Conservation (phyloP, 306 rosid species). For the Glycyrrhiza uralensis region DNA sequence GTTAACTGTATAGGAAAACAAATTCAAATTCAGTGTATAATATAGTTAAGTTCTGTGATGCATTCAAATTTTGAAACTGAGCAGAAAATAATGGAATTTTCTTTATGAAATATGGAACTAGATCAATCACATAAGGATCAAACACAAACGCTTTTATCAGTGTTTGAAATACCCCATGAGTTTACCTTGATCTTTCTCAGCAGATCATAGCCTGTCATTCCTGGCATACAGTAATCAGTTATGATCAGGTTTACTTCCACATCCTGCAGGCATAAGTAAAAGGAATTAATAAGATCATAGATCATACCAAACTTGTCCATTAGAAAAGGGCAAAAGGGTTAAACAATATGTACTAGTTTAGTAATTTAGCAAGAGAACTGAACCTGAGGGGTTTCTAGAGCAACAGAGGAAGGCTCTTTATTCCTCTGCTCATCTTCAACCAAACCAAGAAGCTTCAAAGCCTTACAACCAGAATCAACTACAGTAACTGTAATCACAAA, state of each 20-base stretch:
- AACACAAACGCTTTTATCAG: not conserved
- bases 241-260: constrained; percentile 72
- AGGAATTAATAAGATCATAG: constrained; percentile 11
- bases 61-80: constrained; percentile 6
- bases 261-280: constrained; percentile 33
- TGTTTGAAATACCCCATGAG: not conserved
- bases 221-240: constrained; percentile 94
- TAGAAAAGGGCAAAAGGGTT: not conserved
- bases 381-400: constrained; percentile 45
- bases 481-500: constrained; percentile 54
- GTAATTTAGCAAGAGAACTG: not conserved
- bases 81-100: not conserved
- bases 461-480: constrained; percentile 80
- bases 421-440: constrained; percentile 44
- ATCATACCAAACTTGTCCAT: constrained; percentile 3
- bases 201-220: constrained; percentile 89
- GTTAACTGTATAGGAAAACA: not conserved
- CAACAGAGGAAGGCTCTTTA: constrained; percentile 21
- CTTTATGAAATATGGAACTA: not conserved
- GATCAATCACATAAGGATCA: not conserved
- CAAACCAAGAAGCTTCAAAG: constrained; percentile 70
- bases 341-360: not conserved
- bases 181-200: constrained; percentile 74
- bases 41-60: not conserved
- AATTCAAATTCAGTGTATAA: not conserved